Evolutionary conservation across 176 grass and related monocot species (phyloP), one percentile per base, ranked within the genome.

Genomic region (Urochloa ruziziensis): DNA sequence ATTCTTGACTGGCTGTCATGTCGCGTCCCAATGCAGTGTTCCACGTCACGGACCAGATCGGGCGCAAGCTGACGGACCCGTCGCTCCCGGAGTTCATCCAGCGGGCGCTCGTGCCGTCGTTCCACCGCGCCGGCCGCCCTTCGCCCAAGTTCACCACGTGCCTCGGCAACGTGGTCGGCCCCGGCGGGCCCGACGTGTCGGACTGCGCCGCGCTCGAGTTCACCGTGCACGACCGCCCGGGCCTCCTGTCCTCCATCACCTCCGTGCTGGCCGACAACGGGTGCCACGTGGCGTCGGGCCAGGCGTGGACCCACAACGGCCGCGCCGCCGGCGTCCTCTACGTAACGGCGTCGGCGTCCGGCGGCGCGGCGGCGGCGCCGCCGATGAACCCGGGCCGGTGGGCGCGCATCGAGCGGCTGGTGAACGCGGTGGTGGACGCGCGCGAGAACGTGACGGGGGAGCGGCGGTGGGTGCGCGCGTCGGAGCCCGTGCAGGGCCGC

Each of bases 21-120:
- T 16, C 62, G 48, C 7, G 36, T 2, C n/a, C 5, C 47, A n/a
- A 79, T 74, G 62, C 88, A 96, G 94, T 93, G 76, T 96, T 96
- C 80, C 94, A 96, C 48, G 91, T 96, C 63, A 90, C 91, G 21
- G 94, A 93, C 83, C 91, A 89, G 83, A 83, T 91, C 39, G 88
- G 88, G 29, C 85, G 70, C 37, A 93, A 93, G 76, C 85, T 93
- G 32, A 82, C 88, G 11, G 94, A 93, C 66, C 86, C 87, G 23
- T 83, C 78, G 60, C 76, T 93, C 6, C 80, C 88, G 24, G 76
- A 52, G 18, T 94, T 80, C 82, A 88, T 92, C 90, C 74, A 90
- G 85, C 82, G 69, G 14, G 84, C 94, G 17, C 86, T 91, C 17
- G 73, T 75, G 32, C 69, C 74, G 92, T 91, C 84, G 33, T 67